Base-by-base conservation (phyloP, 805 yeast genomes). In the Ogataea sp. region DNA sequence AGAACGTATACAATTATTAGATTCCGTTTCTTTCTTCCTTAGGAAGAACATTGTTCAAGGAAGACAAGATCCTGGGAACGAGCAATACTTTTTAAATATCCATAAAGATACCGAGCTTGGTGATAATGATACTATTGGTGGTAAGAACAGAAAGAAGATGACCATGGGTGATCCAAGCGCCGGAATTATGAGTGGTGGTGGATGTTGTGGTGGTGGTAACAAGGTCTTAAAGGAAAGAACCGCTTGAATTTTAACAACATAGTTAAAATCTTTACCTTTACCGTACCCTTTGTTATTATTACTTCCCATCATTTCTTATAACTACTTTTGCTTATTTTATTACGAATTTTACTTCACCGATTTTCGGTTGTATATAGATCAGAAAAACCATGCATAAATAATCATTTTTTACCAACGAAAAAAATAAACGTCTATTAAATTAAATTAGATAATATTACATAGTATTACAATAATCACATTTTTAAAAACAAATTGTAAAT, bases 41-140 rank as follows among this genome's bases (percentile, higher is more conserved):
- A 67, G 73, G 36, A 67, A 70, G 42, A 90, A 90, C 58, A 68
- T 90, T n/a, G 97, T 90, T 3, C 98, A 90, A 62, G 97, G 95
- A 7, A 66, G 62, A 44, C 70, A 62, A 49, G 58, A 65, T 38
- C 43, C 34, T 3, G 43, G 43, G 17, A 64, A 64, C 14, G 73
- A 67, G 3, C 70, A 64, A 36, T 75, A 68, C 52, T 59, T 62
- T 37, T 67, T 90, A 51, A 81, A 81, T 48, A 79, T 90, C 48
- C 96, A 87, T 55, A 62, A 75, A 36, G 76, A 82, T 36, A 84
- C 94, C 0, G 97, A 90, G 60, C 65, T 90, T 38, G 97, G 97
- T 16, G 96, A 88, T 55, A 90, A 90, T 57, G 95, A 88, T 27
- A 70, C 78, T 34, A 71, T 85, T 48, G 33, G 33, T 30, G 83